A percentile compares a stretch with the other conserved stretches of the same genome.
Evolutionary conservation across 2,329 filamentous ascomycete genomes (phyloP).

Genomic region (Penicillium sp.): DNA sequence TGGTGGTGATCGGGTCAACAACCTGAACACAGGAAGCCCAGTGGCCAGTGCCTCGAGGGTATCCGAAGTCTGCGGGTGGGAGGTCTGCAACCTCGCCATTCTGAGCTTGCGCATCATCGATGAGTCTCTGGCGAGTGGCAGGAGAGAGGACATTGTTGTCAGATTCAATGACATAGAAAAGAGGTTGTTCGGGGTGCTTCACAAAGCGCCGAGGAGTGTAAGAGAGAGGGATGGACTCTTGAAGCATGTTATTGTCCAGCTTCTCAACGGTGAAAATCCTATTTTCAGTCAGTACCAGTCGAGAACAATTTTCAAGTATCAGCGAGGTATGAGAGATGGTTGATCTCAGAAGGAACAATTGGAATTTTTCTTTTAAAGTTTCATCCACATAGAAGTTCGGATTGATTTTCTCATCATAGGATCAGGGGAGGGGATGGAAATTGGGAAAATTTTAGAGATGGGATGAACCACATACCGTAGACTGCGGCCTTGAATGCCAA

Average conservation of each 20-base stretch:
- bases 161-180: slow-evolving; percentile 92
- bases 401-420: slow-evolving; percentile 46
- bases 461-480: slow-evolving; percentile 62
- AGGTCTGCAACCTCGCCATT: slow-evolving; percentile 71
- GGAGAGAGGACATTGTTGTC: slow-evolving; percentile 89
- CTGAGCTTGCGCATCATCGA: slow-evolving; percentile 67
- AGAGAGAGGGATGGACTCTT: slow-evolving; percentile 79
- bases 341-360: slow-evolving; percentile 96
- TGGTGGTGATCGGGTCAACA: slow-evolving; percentile 75
- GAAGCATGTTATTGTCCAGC: slow-evolving; percentile 78
- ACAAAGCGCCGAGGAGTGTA: slow-evolving; percentile 89
- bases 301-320: not conserved
- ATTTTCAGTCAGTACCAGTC: slow-evolving; percentile 16
- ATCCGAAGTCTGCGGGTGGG: slow-evolving; percentile 80
- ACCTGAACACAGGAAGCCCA: slow-evolving; percentile 97
- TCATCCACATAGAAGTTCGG: slow-evolving; percentile 46
- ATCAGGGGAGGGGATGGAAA: slow-evolving; percentile 30
- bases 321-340: not conserved
- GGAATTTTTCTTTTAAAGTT: slow-evolving; percentile 49
- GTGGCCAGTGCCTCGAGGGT: slow-evolving; percentile 75
- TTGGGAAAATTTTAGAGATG: slow-evolving; percentile 25
- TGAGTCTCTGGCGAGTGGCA: slow-evolving; percentile 69
- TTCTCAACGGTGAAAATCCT: slow-evolving; percentile 91
- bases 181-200: slow-evolving; percentile 79
- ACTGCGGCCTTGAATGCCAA: slow-evolving; percentile 86